Evolutionary conservation across 495 filamentous ascomycete genomes (phyloP).

Genomic region (Aspergillus nidulans): DNA sequence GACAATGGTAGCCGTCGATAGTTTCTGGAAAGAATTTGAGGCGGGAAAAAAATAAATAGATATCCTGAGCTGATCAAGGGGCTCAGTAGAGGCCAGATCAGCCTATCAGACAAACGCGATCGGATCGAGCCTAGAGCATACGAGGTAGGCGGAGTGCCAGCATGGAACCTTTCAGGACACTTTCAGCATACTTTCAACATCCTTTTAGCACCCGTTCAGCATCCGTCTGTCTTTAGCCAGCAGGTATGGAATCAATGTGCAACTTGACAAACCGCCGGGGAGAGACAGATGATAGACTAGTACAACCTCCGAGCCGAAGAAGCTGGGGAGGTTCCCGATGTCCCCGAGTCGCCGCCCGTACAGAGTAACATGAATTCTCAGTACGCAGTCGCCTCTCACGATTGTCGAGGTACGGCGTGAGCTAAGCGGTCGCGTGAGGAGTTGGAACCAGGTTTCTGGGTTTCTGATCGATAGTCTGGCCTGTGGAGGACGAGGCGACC

Average conservation of each 20-base stretch:
- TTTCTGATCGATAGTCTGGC: neutral
- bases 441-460: neutral
- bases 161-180: too few relatives aligned
- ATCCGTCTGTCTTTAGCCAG: too few relatives aligned
- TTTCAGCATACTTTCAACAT: too few relatives aligned
- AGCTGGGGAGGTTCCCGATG: constrained; percentile 1
- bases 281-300: neutral
- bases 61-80: neutral
- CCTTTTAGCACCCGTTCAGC: too few relatives aligned
- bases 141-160: too few relatives aligned
- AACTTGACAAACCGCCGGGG: neutral
- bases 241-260: neutral
- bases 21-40: neutral
- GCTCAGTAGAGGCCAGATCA: constrained; percentile 3
- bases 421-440: neutral
- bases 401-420: neutral
- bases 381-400: too few relatives aligned
- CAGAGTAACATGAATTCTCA: constrained; percentile 4
- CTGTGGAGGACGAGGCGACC: neutral
- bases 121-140: constrained; percentile 16
- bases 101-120: constrained; percentile 12
- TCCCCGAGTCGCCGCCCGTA: constrained; percentile 2
- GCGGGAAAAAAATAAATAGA: neutral
- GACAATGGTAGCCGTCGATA: neutral
- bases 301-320: constrained; percentile 1